Conservation (phyloP, 768 basidiomycete species). For the Trametes coccinea region DNA sequence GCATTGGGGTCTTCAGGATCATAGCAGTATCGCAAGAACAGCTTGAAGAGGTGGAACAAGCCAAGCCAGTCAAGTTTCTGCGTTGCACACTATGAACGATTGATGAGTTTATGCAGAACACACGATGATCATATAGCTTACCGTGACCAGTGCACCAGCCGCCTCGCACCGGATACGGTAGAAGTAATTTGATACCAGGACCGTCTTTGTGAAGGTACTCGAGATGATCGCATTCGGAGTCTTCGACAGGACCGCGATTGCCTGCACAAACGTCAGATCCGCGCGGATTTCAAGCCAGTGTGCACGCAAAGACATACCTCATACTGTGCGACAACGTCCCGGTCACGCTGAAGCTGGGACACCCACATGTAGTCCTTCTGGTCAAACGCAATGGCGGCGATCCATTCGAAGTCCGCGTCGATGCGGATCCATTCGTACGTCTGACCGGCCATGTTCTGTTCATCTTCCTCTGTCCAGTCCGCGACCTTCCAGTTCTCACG, state of each 20-base stretch:
- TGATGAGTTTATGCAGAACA: not conserved
- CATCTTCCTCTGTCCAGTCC: constrained; percentile 98
- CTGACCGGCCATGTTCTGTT: constrained; percentile 88
- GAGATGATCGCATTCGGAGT: constrained; percentile 85
- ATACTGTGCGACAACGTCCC: constrained; percentile 95
- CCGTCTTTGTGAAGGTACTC: constrained; percentile 89
- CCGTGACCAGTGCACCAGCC: constrained; percentile 77
- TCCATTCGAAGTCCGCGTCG: constrained; percentile 99
- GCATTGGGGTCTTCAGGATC: constrained; percentile 81
- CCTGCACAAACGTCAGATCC: constrained; percentile 47
- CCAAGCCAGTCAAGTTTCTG: constrained; percentile 84
- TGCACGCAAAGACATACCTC: constrained; percentile 58
- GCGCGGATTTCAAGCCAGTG: too few relatives aligned
- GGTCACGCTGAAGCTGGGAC: constrained; percentile 89
- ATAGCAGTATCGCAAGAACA: constrained; percentile 89
- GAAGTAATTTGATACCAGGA: constrained; percentile 93
- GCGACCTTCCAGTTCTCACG: constrained; percentile 95
- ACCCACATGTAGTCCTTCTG: constrained; percentile 99
- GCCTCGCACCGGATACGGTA: constrained; percentile 96
- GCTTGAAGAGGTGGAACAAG: constrained; percentile 92
- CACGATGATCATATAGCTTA: constrained; percentile 41
- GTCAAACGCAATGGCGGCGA: constrained; percentile 87
- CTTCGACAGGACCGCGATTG: constrained; percentile 82
- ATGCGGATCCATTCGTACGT: constrained; percentile 99
- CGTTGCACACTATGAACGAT: constrained; percentile 69